phyloP scores from a whole-genome alignment of 495 filamentous ascomycete genomes.

The Neurospora cerealis region DNA sequence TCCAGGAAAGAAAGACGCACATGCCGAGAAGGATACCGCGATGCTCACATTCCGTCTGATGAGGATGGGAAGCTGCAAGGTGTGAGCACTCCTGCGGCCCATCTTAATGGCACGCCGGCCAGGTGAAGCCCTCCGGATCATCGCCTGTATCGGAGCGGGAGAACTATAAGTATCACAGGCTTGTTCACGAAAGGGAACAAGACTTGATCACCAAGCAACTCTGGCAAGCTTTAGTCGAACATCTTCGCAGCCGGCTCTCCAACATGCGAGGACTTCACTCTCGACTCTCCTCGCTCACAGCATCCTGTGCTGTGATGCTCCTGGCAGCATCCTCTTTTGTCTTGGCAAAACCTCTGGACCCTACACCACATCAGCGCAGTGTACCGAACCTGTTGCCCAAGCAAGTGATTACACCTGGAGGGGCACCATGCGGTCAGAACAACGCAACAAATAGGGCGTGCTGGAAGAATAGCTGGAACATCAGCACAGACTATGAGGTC shows the following conservation, averaged over 20 bases:
- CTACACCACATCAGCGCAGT: not conserved
- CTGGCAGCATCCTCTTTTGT: not conserved
- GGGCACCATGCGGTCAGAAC: slow-evolving; percentile 20
- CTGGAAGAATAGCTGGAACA: slow-evolving; percentile 24
- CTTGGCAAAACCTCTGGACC: not conserved
- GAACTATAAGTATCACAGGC: not conserved
- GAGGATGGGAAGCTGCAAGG: not conserved
- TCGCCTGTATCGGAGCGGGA: not conserved
- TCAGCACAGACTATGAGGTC: slow-evolving; percentile 26
- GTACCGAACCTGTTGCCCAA: slow-evolving; percentile 7
- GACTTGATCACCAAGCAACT: not conserved
- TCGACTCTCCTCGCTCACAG: not conserved
- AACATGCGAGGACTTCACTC: not conserved
- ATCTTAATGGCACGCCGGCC: not conserved
- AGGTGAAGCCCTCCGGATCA: not conserved
- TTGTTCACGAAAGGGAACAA: not conserved
- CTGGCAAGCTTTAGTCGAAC: not conserved
- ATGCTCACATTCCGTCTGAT: not conserved
- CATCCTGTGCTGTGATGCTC: slow-evolving; percentile 3
- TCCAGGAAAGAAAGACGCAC: not conserved
- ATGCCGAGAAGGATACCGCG: not conserved
- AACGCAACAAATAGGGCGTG: slow-evolving; percentile 23
- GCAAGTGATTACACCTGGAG: slow-evolving; percentile 19
- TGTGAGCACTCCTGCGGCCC: not conserved
- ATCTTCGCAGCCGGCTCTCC: not conserved